Evolutionary conservation across 768 basidiomycete species (phyloP).

Genomic region (Pleurotus citrinopileatus): DNA sequence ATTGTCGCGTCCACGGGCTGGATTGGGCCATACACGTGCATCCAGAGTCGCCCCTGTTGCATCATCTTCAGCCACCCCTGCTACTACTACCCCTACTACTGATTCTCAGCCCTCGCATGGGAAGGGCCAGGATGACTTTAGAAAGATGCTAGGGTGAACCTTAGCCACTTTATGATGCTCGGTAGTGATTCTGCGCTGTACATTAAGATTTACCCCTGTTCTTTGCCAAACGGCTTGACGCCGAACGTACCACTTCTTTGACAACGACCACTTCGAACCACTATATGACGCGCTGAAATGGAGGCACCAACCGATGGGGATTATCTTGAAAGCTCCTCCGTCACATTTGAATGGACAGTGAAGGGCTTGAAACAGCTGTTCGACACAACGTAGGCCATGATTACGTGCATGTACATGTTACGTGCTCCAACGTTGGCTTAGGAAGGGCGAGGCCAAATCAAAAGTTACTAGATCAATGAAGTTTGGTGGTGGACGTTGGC

Average conservation of each 20-base stretch:
- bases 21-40: slow-evolving; percentile 58
- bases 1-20: slow-evolving; percentile 65
- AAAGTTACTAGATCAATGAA: slow-evolving; percentile 73
- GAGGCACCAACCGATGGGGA: slow-evolving; percentile 15
- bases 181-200: too few species aligned
- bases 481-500: slow-evolving; percentile 79
- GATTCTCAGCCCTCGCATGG: slow-evolving; percentile 24
- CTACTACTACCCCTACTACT: slow-evolving; percentile 16
- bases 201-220: too few species aligned
- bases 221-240: too few species aligned
- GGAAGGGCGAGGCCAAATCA: slow-evolving; percentile 72
- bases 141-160: slow-evolving; percentile 69
- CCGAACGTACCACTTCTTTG: too few species aligned
- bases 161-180: too few species aligned
- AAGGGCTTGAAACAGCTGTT: slow-evolving; percentile 69
- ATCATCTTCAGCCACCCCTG: slow-evolving; percentile 4
- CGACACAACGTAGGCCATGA: slow-evolving; percentile 46
- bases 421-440: neutral
- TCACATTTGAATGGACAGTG: slow-evolving; percentile 78
- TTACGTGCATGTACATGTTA: neutral
- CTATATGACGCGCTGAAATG: too few species aligned
- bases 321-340: slow-evolving; percentile 50
- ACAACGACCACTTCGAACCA: too few species aligned
- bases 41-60: slow-evolving; percentile 21
- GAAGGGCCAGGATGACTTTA: slow-evolving; percentile 81